Evolutionary conservation across 2,329 filamentous ascomycete species (phyloP).

Genomic region (Arthrobotrys iridis): DNA sequence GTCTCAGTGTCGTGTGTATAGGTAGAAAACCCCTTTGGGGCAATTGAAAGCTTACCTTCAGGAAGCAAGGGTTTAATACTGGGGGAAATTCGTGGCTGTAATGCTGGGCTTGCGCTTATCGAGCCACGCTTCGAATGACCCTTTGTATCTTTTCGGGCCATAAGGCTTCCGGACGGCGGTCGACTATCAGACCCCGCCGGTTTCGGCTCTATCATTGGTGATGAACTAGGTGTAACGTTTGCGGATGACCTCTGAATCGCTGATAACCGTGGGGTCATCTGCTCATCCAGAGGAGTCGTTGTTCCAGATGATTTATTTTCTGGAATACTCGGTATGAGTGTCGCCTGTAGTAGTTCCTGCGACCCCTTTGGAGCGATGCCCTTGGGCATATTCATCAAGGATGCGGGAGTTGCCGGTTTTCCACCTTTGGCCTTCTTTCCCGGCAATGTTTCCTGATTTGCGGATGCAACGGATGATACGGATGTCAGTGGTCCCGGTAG

Average conservation of each 20-base stretch:
- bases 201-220: constrained; percentile 51
- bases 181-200: constrained; percentile 42
- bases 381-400: constrained; percentile 78
- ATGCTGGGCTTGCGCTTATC: constrained; percentile 66
- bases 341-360: constrained; percentile 17
- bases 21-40: constrained; percentile 5
- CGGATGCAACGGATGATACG: constrained; percentile 57
- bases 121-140: constrained; percentile 49
- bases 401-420: constrained; percentile 83
- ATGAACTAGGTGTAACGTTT: constrained; percentile 45
- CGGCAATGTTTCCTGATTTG: constrained; percentile 60
- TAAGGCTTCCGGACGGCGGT: constrained; percentile 46
- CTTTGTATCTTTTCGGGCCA: constrained; percentile 39
- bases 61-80: constrained; percentile 92
- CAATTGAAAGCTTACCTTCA: constrained; percentile 66
- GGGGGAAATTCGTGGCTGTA: constrained; percentile 89
- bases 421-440: constrained; percentile 60
- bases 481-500: constrained; percentile 65
- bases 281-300: constrained; percentile 41
- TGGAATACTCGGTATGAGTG: constrained; percentile 22
- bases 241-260: constrained; percentile 39
- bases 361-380: constrained; percentile 55
- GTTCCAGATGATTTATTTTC: constrained; percentile 30
- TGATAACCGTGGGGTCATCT: constrained; percentile 50
- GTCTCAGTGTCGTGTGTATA: constrained; percentile 47